Evolutionary conservation across 148 eudicot species (phyloP).

Genomic region (Arbutus unedo): DNA sequence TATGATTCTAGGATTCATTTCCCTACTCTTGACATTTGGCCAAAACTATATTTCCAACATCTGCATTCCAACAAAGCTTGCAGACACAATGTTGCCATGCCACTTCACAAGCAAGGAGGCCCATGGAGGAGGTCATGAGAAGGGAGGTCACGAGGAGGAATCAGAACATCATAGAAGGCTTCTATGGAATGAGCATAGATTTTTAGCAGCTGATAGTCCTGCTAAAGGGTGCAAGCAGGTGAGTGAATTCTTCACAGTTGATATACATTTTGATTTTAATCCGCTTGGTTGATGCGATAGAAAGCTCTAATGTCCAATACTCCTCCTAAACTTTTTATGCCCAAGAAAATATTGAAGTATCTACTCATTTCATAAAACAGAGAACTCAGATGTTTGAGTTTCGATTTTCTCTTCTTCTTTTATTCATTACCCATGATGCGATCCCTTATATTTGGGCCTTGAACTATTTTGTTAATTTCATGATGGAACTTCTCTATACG

Average conservation of each 20-base stretch:
- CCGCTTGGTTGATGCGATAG: slow-evolving; percentile 10
- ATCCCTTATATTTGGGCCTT: not conserved
- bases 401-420: not conserved
- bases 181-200: slow-evolving; percentile 62
- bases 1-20: slow-evolving; percentile 94
- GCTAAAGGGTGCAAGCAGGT: slow-evolving; percentile 42
- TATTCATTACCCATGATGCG: not conserved
- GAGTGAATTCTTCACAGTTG: slow-evolving; percentile 10
- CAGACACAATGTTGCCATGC: slow-evolving; percentile 78
- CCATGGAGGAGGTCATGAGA: not conserved
- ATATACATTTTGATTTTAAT: not conserved
- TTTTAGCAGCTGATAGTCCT: slow-evolving; percentile 35
- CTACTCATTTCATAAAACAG: not conserved
- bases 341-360: not conserved
- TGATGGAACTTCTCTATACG: not conserved
- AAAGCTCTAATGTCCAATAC: not conserved
- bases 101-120: not conserved
- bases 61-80: slow-evolving; percentile 48
- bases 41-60: slow-evolving; percentile 58
- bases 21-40: slow-evolving; percentile 72
- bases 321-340: not conserved
- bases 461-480: not conserved
- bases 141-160: not conserved
- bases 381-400: not conserved
- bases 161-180: slow-evolving; percentile 59